Percentiles rank a stretch among this genome's conserved stretches.
phyloP scores from a whole-genome alignment of 192 early-diverging fungal genomes.

The Linnemannia zychae region DNA sequence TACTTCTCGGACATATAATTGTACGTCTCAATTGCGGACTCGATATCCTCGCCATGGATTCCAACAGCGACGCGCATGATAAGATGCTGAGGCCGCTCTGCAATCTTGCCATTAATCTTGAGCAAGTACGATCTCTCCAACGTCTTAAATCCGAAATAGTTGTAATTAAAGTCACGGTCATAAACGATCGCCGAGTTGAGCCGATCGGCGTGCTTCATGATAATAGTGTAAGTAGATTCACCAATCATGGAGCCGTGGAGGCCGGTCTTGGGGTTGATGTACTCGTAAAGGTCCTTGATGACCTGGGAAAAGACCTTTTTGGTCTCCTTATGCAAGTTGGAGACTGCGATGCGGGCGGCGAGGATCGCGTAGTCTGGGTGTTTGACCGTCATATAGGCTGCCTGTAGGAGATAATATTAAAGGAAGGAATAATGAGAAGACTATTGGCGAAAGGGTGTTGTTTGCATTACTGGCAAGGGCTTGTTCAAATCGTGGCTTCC shows the following conservation, averaged over 20 bases:
- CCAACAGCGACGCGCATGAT: conserved; percentile 98
- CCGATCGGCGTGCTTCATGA: conserved; percentile 81
- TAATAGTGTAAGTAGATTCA: conserved; percentile 73
- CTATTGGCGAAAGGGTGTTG: no score
- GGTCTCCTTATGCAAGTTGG: conserved; percentile 94
- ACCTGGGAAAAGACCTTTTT: conserved; percentile 87
- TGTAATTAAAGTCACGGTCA: conserved; percentile 97
- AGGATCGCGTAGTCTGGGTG: conserved; percentile 98
- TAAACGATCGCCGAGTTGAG: conserved; percentile 96
- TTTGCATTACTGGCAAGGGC: neutral
- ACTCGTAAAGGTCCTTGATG: conserved; percentile 87
- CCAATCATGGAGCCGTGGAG: conserved; percentile 93
- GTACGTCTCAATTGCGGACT: conserved; percentile 94
- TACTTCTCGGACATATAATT: conserved; percentile 91
- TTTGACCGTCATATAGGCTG: conserved; percentile 91
- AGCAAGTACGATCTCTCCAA: conserved; percentile 96
- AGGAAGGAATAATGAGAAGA: neutral
- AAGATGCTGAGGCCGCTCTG: conserved; percentile 97
- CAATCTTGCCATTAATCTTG: conserved; percentile 86
- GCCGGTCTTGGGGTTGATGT: conserved; percentile 90
- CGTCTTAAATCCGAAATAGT: conserved; percentile 99
- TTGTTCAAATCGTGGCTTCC: neutral
- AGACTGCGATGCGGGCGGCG: conserved; percentile 97
- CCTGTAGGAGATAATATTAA: conserved; percentile 59
- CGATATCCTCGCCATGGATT: conserved; percentile 94